A percentile compares a stretch with the other conserved stretches of the same genome.
These are phyloP conservation scores for Boletellus emodensis DNA, from an alignment of 768 basidiomycete species.

Conservation along the genomic window DNA sequence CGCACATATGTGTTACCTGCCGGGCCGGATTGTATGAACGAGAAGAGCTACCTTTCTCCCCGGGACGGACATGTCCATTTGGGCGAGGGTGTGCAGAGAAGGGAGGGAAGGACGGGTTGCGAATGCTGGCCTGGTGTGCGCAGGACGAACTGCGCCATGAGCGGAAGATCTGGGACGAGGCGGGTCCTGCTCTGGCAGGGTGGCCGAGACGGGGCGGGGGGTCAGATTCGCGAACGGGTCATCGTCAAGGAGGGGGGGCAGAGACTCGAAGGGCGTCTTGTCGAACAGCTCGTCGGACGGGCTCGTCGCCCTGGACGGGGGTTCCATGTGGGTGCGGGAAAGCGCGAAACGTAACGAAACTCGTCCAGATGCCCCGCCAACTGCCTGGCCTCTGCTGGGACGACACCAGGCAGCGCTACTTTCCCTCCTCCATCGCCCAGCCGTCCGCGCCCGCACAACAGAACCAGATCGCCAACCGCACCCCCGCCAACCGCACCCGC, in stretches of 20 bases:
- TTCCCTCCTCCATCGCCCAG: constrained; percentile 43
- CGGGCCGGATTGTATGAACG: not conserved
- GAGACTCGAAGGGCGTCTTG: not conserved
- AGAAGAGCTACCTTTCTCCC: constrained; percentile 32
- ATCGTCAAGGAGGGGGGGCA: constrained; percentile 44
- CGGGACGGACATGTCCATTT: constrained; percentile 33
- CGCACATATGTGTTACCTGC: not conserved
- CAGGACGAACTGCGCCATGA: constrained; percentile 35
- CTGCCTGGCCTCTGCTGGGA: constrained; percentile 61
- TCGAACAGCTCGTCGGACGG: not conserved
- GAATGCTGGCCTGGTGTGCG: constrained; percentile 41
- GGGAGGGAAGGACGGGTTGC: constrained; percentile 40
- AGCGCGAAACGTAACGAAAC: not conserved
- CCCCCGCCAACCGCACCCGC: not conserved
- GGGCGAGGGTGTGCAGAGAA: constrained; percentile 37
- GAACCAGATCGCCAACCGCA: not conserved
- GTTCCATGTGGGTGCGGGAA: too few relatives aligned
- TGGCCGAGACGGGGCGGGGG: constrained; percentile 12
- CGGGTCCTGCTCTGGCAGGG: not conserved
- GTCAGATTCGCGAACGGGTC: constrained; percentile 69
- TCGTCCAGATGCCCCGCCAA: constrained; percentile 20
- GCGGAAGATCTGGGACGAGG: constrained; percentile 33
- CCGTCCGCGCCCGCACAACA: not conserved
- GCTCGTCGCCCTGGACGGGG: too few relatives aligned
- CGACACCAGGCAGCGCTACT: constrained; percentile 48